These are phyloP conservation scores for Aspergillus puulaauensis DNA, from an alignment of 2,329 filamentous ascomycete species.

Conservation along the genomic window DNA sequence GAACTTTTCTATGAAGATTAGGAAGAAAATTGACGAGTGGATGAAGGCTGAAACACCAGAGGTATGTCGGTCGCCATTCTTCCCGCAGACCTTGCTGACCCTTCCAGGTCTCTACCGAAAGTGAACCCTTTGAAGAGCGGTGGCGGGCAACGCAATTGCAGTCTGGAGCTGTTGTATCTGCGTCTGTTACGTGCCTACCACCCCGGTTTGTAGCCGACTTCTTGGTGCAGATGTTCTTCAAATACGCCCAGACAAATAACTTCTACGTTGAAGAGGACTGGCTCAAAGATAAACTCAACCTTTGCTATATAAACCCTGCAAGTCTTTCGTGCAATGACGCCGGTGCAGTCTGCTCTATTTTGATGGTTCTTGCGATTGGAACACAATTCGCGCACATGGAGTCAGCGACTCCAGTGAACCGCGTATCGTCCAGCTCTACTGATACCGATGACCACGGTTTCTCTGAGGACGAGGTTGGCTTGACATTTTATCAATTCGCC, in stretches of 20 bases:
- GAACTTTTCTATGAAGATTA: slow-evolving; percentile 46
- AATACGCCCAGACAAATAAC: slow-evolving; percentile 45
- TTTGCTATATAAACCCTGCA: slow-evolving; percentile 37
- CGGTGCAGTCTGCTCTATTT: slow-evolving; percentile 41
- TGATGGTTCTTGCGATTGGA: slow-evolving; percentile 45
- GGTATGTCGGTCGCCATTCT: slow-evolving; percentile 19
- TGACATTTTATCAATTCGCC: slow-evolving; percentile 58
- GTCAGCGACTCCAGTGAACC: slow-evolving; percentile 37
- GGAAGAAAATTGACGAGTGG: slow-evolving; percentile 44
- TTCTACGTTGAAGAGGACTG: slow-evolving; percentile 46
- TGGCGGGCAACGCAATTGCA: slow-evolving; percentile 45
- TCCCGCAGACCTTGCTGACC: slow-evolving; percentile 7
- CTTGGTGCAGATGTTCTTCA: slow-evolving; percentile 44
- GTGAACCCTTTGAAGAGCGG: slow-evolving; percentile 42
- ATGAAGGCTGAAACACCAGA: slow-evolving; percentile 40
- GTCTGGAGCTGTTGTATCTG: slow-evolving; percentile 37
- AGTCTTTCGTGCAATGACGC: slow-evolving; percentile 40
- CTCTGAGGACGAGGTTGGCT: slow-evolving; percentile 55
- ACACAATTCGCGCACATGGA: slow-evolving; percentile 47
- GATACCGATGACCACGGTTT: slow-evolving; percentile 35
- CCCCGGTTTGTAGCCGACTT: slow-evolving; percentile 46
- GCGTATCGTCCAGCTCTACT: slow-evolving; percentile 23
- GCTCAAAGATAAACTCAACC: slow-evolving; percentile 39
- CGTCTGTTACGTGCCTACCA: slow-evolving; percentile 41
- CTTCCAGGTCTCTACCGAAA: slow-evolving; percentile 34